A percentile compares a stretch with the other conserved stretches of the same genome.
These are phyloP conservation scores for Ceratocystiopsis sp. DNA, from an alignment of 2,329 filamentous ascomycete genomes.

Conservation along the genomic window DNA sequence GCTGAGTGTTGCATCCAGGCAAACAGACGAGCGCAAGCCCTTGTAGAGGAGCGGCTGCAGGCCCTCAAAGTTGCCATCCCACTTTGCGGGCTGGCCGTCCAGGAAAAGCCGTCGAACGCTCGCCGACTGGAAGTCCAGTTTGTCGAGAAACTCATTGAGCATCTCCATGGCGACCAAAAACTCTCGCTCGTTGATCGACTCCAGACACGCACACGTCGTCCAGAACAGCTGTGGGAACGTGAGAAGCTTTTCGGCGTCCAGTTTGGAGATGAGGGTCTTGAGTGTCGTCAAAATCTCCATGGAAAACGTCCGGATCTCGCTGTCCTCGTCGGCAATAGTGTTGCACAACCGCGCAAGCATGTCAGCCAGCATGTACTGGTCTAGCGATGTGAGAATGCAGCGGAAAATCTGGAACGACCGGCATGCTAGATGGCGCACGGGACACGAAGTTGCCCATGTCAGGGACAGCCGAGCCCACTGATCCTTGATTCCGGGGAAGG, in stretches of 20 bases:
- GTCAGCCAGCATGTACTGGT: constrained; percentile 87
- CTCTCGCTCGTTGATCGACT: constrained; percentile 91
- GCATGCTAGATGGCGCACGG: constrained; percentile 85
- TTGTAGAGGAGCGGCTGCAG: constrained; percentile 79
- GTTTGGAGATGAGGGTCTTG: constrained; percentile 74
- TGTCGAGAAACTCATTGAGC: constrained; percentile 71
- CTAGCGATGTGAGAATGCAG: constrained; percentile 77
- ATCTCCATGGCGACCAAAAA: constrained; percentile 85
- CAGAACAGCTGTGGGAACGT: constrained; percentile 95
- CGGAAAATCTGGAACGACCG: constrained; percentile 95
- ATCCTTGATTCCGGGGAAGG: constrained; percentile 74
- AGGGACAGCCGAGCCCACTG: constrained; percentile 82
- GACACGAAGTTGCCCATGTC: constrained; percentile 92
- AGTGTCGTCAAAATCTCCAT: constrained; percentile 95
- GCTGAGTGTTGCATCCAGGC: constrained; percentile 59
- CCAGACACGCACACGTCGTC: constrained; percentile 90
- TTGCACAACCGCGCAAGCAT: constrained; percentile 93
- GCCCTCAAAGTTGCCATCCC: constrained; percentile 81
- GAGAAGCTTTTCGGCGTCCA: constrained; percentile 62
- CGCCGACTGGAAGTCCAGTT: constrained; percentile 61
- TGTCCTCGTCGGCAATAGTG: constrained; percentile 87
- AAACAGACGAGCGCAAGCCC: constrained; percentile 72
- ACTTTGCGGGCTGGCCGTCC: constrained; percentile 66
- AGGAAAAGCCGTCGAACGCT: constrained; percentile 52
- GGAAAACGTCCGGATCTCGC: constrained; percentile 89